Base-by-base conservation (phyloP, 2,329 filamentous ascomycete species). In the Verticillium albo-atrum region DNA sequence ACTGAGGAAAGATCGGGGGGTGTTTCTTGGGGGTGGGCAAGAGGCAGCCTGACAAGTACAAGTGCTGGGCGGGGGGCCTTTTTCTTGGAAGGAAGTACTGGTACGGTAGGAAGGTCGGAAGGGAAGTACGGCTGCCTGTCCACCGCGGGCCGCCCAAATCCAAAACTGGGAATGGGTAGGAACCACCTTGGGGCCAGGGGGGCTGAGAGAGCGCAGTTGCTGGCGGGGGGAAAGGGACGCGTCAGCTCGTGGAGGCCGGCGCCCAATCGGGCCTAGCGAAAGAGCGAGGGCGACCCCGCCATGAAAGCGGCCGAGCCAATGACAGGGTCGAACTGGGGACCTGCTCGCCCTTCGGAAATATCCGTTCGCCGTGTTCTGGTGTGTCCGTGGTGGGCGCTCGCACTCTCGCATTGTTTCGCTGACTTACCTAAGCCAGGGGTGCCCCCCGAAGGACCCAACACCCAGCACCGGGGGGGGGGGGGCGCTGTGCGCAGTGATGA, bases 151-250 rank as follows among this genome's bases (percentile, higher is more conserved):
- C 54, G 54, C 23, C 30, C 34, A 47, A 37, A 28, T 56, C 42
- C 54, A 56, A 56, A 56, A 56, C 54, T 47, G 42, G 42, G 42
- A 47, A 47, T 47, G 54, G 54, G 54, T 15, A 56, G 34, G 14
- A 56, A 56, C 30, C 17, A n/a, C n/a, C n/a, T n/a, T 32, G 9
- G 34, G 28, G 25, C 52, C 35, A 26, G 23, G 32, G 32, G 37
- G 77, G 72, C 67, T 77, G 76, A 10, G 76, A 10, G 76, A 74
- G 74, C 59, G 75, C 42, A 74, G 59, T 69, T 68, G 66, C 66
- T 73, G 69, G 58, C 67, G 54, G 15, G 54, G 35, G 54, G 35
- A 25, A 37, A 42, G 54, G 54, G 54, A 37, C 54, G 54, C 54
- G 54, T 56, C 23, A 56, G 54, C 54, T 47, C 35, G 26, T 35